A percentile compares a stretch with the other conserved stretches of the same genome.
Conservation (phyloP, 2,329 filamentous ascomycete genomes). For the Aspergillus japonicus region DNA sequence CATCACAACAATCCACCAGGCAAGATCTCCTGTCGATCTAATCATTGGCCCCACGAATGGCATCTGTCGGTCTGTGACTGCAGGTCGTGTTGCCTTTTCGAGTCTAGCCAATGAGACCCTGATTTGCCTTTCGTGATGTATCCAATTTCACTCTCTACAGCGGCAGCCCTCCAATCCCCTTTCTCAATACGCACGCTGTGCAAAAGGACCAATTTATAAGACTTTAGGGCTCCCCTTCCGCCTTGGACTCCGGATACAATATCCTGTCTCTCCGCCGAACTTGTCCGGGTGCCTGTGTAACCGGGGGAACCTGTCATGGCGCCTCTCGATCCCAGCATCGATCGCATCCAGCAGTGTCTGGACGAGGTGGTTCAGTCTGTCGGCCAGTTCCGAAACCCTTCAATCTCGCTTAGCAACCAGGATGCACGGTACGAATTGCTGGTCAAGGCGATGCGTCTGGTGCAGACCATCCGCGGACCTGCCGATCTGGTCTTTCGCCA, state of each 20-base stretch:
- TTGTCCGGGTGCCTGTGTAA: neutral
- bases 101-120: neutral
- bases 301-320: neutral
- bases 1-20: neutral
- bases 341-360: slow-evolving; percentile 7
- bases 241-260: neutral
- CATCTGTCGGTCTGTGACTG: neutral
- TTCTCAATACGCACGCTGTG: neutral
- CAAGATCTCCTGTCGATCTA: neutral
- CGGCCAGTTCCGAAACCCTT: neutral
- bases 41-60: neutral
- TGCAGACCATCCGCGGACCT: slow-evolving; percentile 22
- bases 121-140: neutral
- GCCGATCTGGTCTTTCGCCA: slow-evolving; percentile 22
- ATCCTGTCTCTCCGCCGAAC: neutral
- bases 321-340: neutral
- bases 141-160: neutral
- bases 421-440: slow-evolving; percentile 7
- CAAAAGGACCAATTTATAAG: neutral
- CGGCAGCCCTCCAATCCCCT: neutral
- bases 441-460: slow-evolving; percentile 10
- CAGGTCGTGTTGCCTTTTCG: slow-evolving; percentile 2
- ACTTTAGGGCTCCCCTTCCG: neutral
- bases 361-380: slow-evolving; percentile 8
- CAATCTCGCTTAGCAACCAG: neutral